Base-by-base conservation (phyloP, 1,284 basidiomycete genomes). In the Caloboletus firmus region DNA sequence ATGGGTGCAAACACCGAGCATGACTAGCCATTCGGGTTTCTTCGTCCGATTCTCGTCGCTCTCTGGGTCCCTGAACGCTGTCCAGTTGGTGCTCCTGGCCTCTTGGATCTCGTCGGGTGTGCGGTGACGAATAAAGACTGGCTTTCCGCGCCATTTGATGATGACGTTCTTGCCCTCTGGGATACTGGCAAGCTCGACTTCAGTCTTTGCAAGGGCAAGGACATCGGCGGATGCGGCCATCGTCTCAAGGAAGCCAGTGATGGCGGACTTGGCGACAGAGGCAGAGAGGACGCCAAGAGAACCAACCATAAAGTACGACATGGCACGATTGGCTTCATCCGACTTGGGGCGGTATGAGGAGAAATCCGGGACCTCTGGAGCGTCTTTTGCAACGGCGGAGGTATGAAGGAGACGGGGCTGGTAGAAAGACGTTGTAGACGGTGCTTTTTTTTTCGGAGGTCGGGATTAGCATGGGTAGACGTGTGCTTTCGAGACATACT, bases 101-200 rank as follows among this genome's bases (percentile, higher is more conserved):
- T 99, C 97, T 60, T 94, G 85, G 65, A 99, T 94, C 81, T 99
- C 97, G 53, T 81, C 83, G 55, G 82, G 72, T 26, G 97, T 99
- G 68, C 97, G 87, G 81, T 99, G 96, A 65, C 97, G 88, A 73
- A 99, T 93, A 80, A 99, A 99, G 56, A 99, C 96, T 63, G 97
- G 97, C 84, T 99, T 99, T 73, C 96, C 97, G 72, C 96, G 92
- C 97, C 97, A 99, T 79, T 97, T 97, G 79, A 97, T 93, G 74
- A 97, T 89, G 65, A 93, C 91, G 72, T 94, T 95, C 85, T 96
- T 95, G 76, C 97, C 97, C 82, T 98, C 93, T 35, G 97, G 96
- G 68, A 99, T 99, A 59, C 78, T 80, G 56, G 78, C 78, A 66
- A 99, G 87, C 55, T 96, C 95, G 59, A 99, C 87, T 77, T 99